Conservation (phyloP, 768 basidiomycete genomes). For the Russula ochroleuca region DNA sequence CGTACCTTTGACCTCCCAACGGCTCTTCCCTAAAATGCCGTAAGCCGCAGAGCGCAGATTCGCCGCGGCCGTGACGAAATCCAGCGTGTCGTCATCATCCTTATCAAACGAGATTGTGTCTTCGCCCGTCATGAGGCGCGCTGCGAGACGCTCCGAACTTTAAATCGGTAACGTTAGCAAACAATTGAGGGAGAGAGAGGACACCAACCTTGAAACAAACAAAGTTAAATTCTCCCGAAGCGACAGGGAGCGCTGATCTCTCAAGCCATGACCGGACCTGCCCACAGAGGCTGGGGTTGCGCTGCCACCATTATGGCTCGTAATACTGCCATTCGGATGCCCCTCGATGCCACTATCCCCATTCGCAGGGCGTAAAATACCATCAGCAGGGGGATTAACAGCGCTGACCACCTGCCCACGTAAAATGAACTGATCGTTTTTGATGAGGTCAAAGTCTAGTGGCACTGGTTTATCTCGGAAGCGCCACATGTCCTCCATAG, state of each 20-base stretch:
- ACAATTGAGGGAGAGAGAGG: constrained; percentile 1
- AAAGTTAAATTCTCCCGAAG: constrained; percentile 78
- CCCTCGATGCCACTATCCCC: constrained; percentile 13
- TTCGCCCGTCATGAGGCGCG: constrained; percentile 60
- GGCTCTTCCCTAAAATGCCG: constrained; percentile 80
- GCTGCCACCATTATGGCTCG: constrained; percentile 21
- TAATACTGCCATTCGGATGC: constrained; percentile 26
- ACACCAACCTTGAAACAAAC: constrained; percentile 74
- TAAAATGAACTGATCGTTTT: constrained; percentile 55
- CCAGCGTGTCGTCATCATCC: constrained; percentile 94
- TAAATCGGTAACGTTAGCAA: neutral
- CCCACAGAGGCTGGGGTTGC: constrained; percentile 13
- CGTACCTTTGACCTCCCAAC: constrained; percentile 95
- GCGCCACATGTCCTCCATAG: constrained; percentile 98
- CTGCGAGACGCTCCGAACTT: constrained; percentile 78
- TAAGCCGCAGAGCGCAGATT: constrained; percentile 91
- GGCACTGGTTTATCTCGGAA: constrained; percentile 81
- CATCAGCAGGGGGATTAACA: constrained; percentile 28
- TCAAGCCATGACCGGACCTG: constrained; percentile 42
- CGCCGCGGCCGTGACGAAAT: constrained; percentile 93
- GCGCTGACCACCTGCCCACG: constrained; percentile 28
- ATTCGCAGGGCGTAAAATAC: constrained; percentile 27
- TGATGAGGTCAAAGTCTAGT: constrained; percentile 75
- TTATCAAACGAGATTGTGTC: constrained; percentile 87
- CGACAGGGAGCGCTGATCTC: constrained; percentile 76